A percentile compares a stretch with the other conserved stretches of the same genome.
phyloP scores from a whole-genome alignment of 2,329 filamentous ascomycete species.

The Hawksworthiomyces lignivorus region DNA sequence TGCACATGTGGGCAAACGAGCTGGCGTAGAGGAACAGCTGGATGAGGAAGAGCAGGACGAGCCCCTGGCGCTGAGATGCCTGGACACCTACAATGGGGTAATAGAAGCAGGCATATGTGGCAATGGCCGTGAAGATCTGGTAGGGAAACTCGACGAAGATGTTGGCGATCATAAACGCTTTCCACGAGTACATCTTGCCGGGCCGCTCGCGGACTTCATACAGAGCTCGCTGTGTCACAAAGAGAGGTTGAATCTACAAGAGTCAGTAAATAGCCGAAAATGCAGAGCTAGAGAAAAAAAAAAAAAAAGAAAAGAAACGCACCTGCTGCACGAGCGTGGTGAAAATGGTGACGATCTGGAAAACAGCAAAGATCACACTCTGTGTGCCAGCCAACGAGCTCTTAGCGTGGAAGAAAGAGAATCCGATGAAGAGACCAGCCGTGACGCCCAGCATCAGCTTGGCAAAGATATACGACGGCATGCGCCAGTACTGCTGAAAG shows the following conservation, averaged over 20 bases:
- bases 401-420: conserved; percentile 67
- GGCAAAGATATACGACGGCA: conserved; percentile 79
- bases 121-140: conserved; percentile 64
- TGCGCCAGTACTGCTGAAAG: conserved; percentile 89
- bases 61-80: conserved; percentile 47
- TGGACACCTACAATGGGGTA: conserved; percentile 62
- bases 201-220: conserved; percentile 82
- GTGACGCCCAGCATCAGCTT: conserved; percentile 62
- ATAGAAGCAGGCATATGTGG: conserved; percentile 66
- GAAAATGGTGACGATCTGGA: conserved; percentile 77
- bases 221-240: conserved; percentile 69
- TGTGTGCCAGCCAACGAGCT: conserved; percentile 69
- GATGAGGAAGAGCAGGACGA: conserved; percentile 57
- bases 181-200: conserved; percentile 77
- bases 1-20: conserved; percentile 66
- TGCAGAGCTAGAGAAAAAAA: no score
- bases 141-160: conserved; percentile 80
- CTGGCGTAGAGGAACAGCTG: conserved; percentile 63
- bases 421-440: conserved; percentile 68
- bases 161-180: conserved; percentile 74
- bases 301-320: no score
- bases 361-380: conserved; percentile 79
- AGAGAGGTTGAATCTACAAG: conserved; percentile 83
- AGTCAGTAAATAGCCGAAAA: no score
- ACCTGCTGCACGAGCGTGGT: conserved; percentile 67